Evolutionary conservation across 2,329 filamentous ascomycete genomes (phyloP), one percentile per base, ranked within the genome.

Genomic region (Ceratocystis smalleyi): DNA sequence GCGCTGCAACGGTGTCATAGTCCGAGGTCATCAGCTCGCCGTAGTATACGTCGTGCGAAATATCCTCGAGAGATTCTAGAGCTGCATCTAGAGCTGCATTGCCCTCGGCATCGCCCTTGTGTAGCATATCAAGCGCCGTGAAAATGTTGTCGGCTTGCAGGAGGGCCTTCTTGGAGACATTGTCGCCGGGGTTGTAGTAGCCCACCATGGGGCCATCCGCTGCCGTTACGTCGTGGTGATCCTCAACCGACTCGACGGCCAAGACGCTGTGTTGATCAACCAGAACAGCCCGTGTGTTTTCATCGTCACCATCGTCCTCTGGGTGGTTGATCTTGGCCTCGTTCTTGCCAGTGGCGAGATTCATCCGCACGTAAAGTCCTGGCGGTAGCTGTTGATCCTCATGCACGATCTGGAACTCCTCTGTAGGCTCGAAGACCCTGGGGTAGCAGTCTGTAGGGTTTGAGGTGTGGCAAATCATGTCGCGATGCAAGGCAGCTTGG

Each of bases 1-100:
- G 76, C n/a, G 77, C 73, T 67, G 77, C 77, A 62, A 85, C 68
- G 1, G 79, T 79, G 1, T 78, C 77, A 2, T 75, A 70, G 68
- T 85, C 80, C 70, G 83, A 80, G 24, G 79, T 77, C 65, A 87
- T 78, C 71, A 85, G 81, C 19, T 84, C 75, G 8, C 85, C 85
- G 71, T 86, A 88, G 74, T 86, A 87, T 67, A 87, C 82, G 72
- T 87, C 85, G 71, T 87, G 84, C 0, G 84, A 80, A 32, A 86
- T 74, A 5, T 87, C 84, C 67, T 81, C 77, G n/a, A 88, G 77
- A 43, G 77, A 77, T 43, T 81, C 77, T 6, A 88, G 76, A 0
- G 81, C 80, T 10, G 74, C 74, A 49, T 80, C 77, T 15, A 83
- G 74, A 2, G 70, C 72, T 63, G 73, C 68, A 17, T 72, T 71